Conservation (phyloP, 257 asterid genomes). For the Solanum rostratum region DNA sequence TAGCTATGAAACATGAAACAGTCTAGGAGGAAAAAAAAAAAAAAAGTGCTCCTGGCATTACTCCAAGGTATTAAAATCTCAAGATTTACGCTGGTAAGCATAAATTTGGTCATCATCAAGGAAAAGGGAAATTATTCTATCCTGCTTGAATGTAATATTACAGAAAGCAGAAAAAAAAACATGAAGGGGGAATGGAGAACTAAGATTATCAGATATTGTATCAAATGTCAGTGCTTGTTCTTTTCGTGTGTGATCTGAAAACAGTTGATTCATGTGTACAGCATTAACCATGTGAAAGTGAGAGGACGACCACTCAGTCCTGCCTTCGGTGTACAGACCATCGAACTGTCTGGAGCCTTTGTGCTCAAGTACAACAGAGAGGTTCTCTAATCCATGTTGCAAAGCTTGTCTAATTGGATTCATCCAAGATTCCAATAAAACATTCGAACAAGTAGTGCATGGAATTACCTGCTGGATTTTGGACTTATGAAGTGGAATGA, state of each 20-base stretch:
- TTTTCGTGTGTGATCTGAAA: not conserved
- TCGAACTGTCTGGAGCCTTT: constrained; percentile 30
- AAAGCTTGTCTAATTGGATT: constrained; percentile 3
- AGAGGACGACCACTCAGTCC: constrained; percentile 52
- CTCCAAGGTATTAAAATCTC: not conserved
- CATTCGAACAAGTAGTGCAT: not conserved
- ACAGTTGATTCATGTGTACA: constrained; percentile 13
- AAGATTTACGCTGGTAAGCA: not conserved
- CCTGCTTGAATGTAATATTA: not conserved
- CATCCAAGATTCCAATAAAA: not conserved
- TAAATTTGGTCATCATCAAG: not conserved
- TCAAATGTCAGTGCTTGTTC: not conserved
- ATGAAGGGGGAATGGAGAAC: not conserved
- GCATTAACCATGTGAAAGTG: constrained; percentile 55
- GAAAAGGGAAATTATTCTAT: not conserved
- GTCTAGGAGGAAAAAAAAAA: not conserved
- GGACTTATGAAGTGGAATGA: not conserved
- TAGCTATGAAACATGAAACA: not conserved
- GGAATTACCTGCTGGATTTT: constrained; percentile 12
- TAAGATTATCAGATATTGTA: not conserved
- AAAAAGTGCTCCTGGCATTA: not conserved
- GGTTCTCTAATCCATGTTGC: constrained; percentile 18
- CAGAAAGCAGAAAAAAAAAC: not conserved
- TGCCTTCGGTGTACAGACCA: constrained; percentile 35
- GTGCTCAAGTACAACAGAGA: constrained; percentile 27